Base-by-base conservation (phyloP, 129 eudicot species). In the Helianthus tuberosus region DNA sequence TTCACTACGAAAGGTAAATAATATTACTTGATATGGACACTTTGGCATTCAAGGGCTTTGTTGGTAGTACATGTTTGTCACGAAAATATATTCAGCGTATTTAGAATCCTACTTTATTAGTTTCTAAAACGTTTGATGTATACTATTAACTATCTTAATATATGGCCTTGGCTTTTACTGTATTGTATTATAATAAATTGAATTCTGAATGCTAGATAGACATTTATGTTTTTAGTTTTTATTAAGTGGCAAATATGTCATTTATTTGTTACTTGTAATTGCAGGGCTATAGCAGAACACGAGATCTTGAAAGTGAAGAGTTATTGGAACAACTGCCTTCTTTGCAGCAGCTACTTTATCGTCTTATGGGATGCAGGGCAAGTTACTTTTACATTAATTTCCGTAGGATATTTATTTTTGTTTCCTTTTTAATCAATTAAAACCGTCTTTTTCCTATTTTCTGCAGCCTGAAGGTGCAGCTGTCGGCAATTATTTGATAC, bases 401-500 rank as follows among this genome's bases (percentile, higher is more conserved):
- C 32, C 46, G 10, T 29, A 32, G 66, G 38, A 32, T 50, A 13
- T 8, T 11, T 13, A 39, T 60, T 14, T 36, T 43, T 41, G 51
- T 5, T 50, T 50, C 16, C 36, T 41, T 49, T 17, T 53, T 29
- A 32, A 8, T 53, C 3, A 47, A 29, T 17, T 11, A 25, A 64
- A 23, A 23, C 47, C 47, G 69, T 39, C 1, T 17, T 43, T 27
- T 55, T 71, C 41, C 23, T 72, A 25, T 75, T 54, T 57, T 77
- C 74, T 12, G 10, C 92, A 90, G 98, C 98, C 97, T 44, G 98
- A 94, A 79, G 98, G 98, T 57, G 98, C 97, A 68, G 97, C 96
- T 69, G 88, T 73, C 29, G 78, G 88, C 44, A 94, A 88, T 84
- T 94, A 90, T 76, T 81, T 94, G 69, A 94, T 94, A 72, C 96